phyloP scores from a whole-genome alignment of 208 protist genomes.

The Trypanosomatidae sp. region DNA sequence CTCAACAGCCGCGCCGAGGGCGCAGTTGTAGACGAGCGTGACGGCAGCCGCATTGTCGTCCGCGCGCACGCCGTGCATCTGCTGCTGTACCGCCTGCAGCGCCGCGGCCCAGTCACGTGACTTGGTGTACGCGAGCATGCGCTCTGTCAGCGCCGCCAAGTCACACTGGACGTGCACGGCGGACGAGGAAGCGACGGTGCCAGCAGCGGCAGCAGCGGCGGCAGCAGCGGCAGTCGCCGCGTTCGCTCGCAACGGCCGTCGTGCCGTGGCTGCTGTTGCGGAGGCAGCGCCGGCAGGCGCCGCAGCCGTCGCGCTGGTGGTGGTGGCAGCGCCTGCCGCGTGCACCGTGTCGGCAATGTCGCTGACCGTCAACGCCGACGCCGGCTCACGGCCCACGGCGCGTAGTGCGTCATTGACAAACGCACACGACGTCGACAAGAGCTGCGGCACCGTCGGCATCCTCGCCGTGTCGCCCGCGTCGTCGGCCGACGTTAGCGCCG shows the following conservation, averaged over 20 bases:
- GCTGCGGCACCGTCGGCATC: conserved; percentile 16
- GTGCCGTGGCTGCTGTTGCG: too few relatives aligned
- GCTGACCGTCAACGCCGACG: conserved; percentile 21
- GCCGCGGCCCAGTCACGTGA: conserved; percentile 65
- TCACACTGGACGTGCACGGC: conserved; percentile 4
- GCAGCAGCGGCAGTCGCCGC: too few relatives aligned
- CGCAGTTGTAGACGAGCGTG: conserved; percentile 85
- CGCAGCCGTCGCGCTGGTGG: too few relatives aligned
- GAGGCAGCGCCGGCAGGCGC: too few relatives aligned
- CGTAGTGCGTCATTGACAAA: conserved; percentile 67
- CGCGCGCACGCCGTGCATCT: conserved; percentile 7
- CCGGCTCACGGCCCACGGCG: conserved; percentile 23
- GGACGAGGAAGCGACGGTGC: background rate
- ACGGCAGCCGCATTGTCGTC: conserved; percentile 28
- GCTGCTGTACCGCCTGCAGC: conserved; percentile 17
- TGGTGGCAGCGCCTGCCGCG: too few relatives aligned
- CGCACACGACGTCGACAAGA: conserved; percentile 33
- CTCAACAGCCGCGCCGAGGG: conserved; percentile 62
- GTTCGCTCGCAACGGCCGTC: too few relatives aligned
- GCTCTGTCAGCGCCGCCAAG: conserved; percentile 37
- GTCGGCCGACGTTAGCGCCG: too few relatives aligned
- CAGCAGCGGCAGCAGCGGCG: too few relatives aligned
- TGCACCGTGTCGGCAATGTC: conserved; percentile 17
- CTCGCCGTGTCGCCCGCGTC: too few relatives aligned
- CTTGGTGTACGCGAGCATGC: conserved; percentile 69